These are phyloP conservation scores for Persicaria maculosa DNA, from an alignment of 148 eudicot genomes.

Conservation along the genomic window DNA sequence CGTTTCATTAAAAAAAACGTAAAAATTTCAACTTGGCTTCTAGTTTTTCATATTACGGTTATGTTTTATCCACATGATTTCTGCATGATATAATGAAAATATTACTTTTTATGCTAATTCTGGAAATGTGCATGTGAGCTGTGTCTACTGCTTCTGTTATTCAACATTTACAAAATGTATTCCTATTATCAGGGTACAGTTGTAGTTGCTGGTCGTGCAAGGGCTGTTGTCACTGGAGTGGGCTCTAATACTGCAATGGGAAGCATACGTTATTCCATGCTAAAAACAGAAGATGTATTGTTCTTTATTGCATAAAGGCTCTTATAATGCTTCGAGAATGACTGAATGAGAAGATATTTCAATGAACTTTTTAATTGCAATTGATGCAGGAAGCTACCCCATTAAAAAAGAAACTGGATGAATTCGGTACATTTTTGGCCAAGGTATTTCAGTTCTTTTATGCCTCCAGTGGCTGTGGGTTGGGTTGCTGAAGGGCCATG, in stretches of 20 bases:
- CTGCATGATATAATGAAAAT: not conserved
- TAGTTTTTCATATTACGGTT: not conserved
- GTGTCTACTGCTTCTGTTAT: not conserved
- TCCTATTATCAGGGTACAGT: constrained; percentile 71
- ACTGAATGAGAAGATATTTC: not conserved
- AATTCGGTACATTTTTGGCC: constrained; percentile 94
- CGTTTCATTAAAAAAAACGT: too few species aligned
- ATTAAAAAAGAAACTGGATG: constrained; percentile 89
- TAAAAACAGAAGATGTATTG: constrained; percentile 89
- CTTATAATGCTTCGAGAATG: not conserved
- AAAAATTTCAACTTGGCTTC: too few species aligned
- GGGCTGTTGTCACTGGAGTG: constrained; percentile 89
- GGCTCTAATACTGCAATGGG: constrained; percentile 99
- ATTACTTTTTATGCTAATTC: not conserved
- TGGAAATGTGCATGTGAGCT: not conserved
- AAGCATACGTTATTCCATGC: constrained; percentile 97
- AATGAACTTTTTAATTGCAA: not conserved
- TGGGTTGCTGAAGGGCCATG: not conserved
- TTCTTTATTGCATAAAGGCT: not conserved
- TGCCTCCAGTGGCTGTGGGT: not conserved
- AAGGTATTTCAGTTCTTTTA: constrained; percentile 43
- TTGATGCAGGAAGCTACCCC: constrained; percentile 86
- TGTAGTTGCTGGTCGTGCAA: constrained; percentile 92
- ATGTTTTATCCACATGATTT: not conserved
- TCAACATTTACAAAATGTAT: constrained; percentile 1